Evolutionary conservation across 148 eudicot genomes (phyloP).

Genomic region (Simmondsia chinensis): DNA sequence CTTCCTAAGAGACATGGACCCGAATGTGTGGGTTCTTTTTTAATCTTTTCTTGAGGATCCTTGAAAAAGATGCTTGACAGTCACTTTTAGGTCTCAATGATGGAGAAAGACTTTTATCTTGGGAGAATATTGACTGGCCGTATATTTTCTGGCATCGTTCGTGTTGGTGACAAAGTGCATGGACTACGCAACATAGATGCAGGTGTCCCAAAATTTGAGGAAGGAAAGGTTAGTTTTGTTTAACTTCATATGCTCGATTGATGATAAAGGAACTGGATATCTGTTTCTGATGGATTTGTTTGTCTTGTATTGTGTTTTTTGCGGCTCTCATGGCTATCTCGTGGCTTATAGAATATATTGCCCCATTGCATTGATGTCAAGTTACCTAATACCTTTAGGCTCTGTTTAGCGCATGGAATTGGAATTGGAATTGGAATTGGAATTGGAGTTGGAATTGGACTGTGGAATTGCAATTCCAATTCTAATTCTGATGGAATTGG

Average conservation of each 20-base stretch:
- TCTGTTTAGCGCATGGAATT: no score
- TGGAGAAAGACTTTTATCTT: constrained; percentile 84
- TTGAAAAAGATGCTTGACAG: constrained; percentile 54
- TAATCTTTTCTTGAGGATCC: constrained; percentile 8
- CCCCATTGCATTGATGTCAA: no score
- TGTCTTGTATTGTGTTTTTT: background rate
- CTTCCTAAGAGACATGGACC: no score
- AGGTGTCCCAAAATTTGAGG: constrained; percentile 77
- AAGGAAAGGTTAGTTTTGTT: constrained; percentile 82
- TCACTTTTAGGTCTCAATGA: constrained; percentile 92
- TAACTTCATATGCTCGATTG: background rate
- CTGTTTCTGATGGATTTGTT: background rate
- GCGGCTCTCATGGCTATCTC: no score
- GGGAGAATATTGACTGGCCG: constrained; percentile 96
- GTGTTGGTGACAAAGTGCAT: constrained; percentile 85
- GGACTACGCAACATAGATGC: constrained; percentile 62
- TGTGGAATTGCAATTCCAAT: no score
- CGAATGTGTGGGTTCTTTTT: no score
- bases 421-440: no score
- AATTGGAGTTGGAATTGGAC: no score
- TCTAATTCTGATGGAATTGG: no score
- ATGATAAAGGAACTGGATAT: background rate
- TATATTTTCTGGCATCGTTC: constrained; percentile 60
- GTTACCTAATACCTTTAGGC: no score
- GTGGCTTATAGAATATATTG: no score